phyloP scores from a whole-genome alignment of 2,329 filamentous ascomycete species.

The Diaporthe longicolla region DNA sequence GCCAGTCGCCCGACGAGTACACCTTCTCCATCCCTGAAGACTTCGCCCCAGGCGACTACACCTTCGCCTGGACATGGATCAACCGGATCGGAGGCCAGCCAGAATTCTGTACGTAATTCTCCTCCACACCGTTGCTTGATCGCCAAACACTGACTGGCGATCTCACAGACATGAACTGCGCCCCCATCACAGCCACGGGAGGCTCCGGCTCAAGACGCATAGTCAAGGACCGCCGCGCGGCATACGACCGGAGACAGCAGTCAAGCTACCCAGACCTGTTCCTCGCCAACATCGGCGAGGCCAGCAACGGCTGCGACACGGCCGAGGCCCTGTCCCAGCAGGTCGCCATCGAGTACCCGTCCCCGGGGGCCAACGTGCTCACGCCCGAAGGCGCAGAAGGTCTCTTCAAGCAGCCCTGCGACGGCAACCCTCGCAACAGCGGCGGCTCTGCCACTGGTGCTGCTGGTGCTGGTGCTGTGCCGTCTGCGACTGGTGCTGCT shows the following conservation, averaged over 20 bases:
- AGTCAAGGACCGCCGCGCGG: slow-evolving; percentile 38
- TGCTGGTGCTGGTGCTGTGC: neutral
- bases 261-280: slow-evolving; percentile 75
- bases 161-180: slow-evolving; percentile 74
- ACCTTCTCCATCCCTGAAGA: slow-evolving; percentile 71
- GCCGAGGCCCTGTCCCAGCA: slow-evolving; percentile 59
- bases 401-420: slow-evolving; percentile 50
- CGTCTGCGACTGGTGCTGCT: neutral
- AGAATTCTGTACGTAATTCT: slow-evolving; percentile 70
- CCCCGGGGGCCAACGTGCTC: slow-evolving; percentile 71
- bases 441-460: slow-evolving; percentile 15
- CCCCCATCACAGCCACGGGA: slow-evolving; percentile 69
- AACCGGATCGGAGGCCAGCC: slow-evolving; percentile 77
- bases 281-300: slow-evolving; percentile 72
- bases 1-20: slow-evolving; percentile 62
- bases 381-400: slow-evolving; percentile 53
- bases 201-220: slow-evolving; percentile 43
- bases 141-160: neutral
- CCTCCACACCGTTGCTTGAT: accelerated
- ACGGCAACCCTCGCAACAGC: slow-evolving; percentile 49
- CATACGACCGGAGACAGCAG: slow-evolving; percentile 56
- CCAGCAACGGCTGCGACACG: slow-evolving; percentile 66
- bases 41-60: slow-evolving; percentile 74
- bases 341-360: slow-evolving; percentile 68
- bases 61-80: slow-evolving; percentile 83